phyloP scores from a whole-genome alignment of 1,139 yeast genomes.

The Blastobotrys persicus region DNA sequence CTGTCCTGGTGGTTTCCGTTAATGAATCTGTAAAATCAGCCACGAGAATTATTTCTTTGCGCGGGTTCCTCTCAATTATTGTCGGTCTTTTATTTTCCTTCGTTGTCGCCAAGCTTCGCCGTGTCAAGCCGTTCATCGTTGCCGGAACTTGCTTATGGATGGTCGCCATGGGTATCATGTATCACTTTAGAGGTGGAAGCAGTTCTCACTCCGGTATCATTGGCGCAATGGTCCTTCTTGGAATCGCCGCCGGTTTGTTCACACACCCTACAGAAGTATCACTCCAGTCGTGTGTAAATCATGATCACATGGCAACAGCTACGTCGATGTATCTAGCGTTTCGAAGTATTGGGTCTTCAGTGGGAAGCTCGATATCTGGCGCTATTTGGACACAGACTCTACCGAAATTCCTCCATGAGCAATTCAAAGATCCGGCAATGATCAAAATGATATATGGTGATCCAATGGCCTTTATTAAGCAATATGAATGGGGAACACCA shows the following conservation, averaged over 20 bases:
- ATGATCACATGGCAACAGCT: conserved; percentile 46
- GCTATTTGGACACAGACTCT: conserved; percentile 47
- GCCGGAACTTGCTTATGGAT: conserved; percentile 56
- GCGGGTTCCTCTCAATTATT: conserved; percentile 62
- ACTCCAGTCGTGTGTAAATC: conserved; percentile 57
- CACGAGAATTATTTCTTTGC: conserved; percentile 58
- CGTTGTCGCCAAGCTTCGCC: conserved; percentile 45
- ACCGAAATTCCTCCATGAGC: conserved; percentile 28
- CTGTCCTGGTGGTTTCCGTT: conserved; percentile 61
- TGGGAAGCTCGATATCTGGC: conserved; percentile 47
- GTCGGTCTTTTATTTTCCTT: conserved; percentile 61
- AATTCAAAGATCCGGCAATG: not conserved
- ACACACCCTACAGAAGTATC: conserved; percentile 67
- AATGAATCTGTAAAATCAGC: conserved; percentile 58
- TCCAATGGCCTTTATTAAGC: conserved; percentile 6
- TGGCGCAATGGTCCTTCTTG: conserved; percentile 63
- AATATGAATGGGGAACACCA: conserved; percentile 10
- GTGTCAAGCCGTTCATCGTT: conserved; percentile 58
- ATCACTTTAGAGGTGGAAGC: conserved; percentile 54
- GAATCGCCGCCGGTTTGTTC: conserved; percentile 70
- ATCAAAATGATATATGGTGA: conserved; percentile 5
- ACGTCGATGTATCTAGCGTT: conserved; percentile 44
- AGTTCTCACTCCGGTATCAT: conserved; percentile 54
- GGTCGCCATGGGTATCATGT: conserved; percentile 55
- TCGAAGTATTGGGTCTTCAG: conserved; percentile 44